phyloP scores from a whole-genome alignment of 768 basidiomycete genomes.

The Multifurca ochricompacta region DNA sequence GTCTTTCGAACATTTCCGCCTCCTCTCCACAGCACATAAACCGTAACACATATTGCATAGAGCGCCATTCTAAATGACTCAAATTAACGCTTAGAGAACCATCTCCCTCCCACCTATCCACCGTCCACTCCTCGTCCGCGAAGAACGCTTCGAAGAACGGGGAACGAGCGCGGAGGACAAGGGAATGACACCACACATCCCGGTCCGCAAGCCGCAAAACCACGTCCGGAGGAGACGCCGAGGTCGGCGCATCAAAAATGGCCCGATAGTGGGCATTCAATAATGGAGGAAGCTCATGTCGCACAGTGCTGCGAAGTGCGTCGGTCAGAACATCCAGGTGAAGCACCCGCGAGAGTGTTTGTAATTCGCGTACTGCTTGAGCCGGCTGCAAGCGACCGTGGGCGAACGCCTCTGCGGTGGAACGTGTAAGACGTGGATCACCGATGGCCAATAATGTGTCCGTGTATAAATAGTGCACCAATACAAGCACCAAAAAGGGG shows the following conservation, averaged over 20 bases:
- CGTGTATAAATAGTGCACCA: constrained; percentile 82
- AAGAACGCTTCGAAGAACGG: constrained; percentile 82
- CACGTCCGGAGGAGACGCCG: constrained; percentile 52
- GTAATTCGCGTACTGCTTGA: constrained; percentile 58
- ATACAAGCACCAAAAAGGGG: constrained; percentile 60
- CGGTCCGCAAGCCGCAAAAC: constrained; percentile 62
- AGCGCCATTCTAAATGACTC: constrained; percentile 61
- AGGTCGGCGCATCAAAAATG: constrained; percentile 34
- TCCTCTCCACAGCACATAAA: constrained; percentile 73
- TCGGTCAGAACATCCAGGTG: constrained; percentile 46
- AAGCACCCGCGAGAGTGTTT: constrained; percentile 47
- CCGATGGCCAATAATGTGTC: constrained; percentile 78
- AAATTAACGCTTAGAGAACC: constrained; percentile 61
- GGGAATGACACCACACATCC: constrained; percentile 60
- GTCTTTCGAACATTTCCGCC: constrained; percentile 57
- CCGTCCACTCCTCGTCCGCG: constrained; percentile 75
- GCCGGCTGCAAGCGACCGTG: constrained; percentile 35
- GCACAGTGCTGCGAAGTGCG: constrained; percentile 55
- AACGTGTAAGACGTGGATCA: constrained; percentile 59
- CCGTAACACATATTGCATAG: constrained; percentile 66
- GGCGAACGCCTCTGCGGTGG: constrained; percentile 36
- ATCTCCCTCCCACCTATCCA: constrained; percentile 40
- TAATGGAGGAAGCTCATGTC: constrained; percentile 42
- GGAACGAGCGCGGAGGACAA: constrained; percentile 73
- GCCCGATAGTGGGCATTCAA: constrained; percentile 42